Evolutionary conservation across 306 rosid genomes (phyloP).

Genomic region (Citrullus amarus): DNA sequence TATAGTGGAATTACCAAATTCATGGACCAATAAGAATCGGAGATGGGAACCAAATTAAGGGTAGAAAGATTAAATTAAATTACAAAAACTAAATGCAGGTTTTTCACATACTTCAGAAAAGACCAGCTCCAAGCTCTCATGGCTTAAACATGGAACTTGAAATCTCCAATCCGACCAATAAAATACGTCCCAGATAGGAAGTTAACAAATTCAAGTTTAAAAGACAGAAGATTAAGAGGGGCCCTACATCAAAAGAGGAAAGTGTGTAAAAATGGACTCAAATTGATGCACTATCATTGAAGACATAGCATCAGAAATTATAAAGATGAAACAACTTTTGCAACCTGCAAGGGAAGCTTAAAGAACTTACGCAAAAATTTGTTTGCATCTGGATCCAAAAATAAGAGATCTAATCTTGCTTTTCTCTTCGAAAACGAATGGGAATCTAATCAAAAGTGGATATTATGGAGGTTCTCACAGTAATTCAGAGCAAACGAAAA

Average conservation of each 20-base stretch:
- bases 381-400: background rate
- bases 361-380: background rate
- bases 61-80: background rate
- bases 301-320: background rate
- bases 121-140: background rate
- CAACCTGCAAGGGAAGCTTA: background rate
- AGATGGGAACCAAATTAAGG: background rate
- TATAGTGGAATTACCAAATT: background rate
- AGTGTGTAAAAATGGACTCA: background rate
- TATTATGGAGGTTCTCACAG: background rate
- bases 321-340: background rate
- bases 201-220: constrained; percentile 3
- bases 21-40: background rate
- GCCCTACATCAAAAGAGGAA: background rate
- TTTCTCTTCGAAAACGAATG: background rate
- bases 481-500: background rate
- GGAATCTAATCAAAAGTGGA: background rate
- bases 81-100: background rate
- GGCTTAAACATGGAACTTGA: background rate
- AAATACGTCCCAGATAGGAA: background rate
- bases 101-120: background rate
- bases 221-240: background rate
- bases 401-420: background rate
- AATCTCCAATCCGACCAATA: background rate
- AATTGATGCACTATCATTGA: background rate